A percentile compares a stretch with the other conserved stretches of the same genome.
Evolutionary conservation across 306 rosid genomes (phyloP).

Genomic region (Vigna trinervia): DNA sequence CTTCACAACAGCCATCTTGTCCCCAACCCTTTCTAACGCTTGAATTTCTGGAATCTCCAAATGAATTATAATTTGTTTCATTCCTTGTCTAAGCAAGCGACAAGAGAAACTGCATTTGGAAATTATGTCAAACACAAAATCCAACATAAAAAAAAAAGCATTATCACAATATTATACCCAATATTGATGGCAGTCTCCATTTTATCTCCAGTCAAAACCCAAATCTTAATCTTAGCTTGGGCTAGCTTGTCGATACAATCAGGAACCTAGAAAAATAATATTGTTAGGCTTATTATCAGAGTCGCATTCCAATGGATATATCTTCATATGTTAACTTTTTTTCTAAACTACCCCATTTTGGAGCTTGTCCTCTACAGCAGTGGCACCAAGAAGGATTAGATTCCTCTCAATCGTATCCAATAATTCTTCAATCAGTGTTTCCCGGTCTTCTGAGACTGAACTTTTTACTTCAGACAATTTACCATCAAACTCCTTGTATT

Average conservation of each 20-base stretch:
- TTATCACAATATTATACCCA: constrained; percentile 59
- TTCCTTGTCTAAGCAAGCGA: constrained; percentile 90
- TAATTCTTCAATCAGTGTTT: constrained; percentile 65
- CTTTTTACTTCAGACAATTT: constrained; percentile 62
- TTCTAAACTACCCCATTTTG: constrained; percentile 81
- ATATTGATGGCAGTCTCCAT: constrained; percentile 97
- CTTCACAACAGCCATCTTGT: constrained; percentile 62
- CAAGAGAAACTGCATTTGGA: constrained; percentile 77
- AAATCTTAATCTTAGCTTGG: constrained; percentile 87
- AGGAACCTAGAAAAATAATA: constrained; percentile 69
- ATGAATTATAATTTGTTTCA: constrained; percentile 81
- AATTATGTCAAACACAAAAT: constrained; percentile 46
- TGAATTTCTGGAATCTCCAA: constrained; percentile 69
- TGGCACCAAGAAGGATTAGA: constrained; percentile 84
- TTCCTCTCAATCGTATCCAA: constrained; percentile 70
- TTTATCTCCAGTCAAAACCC: constrained; percentile 97
- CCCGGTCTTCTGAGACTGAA: constrained; percentile 65
- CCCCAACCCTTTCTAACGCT: constrained; percentile 74
- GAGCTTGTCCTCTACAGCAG: constrained; percentile 96
- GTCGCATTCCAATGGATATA: constrained; percentile 19
- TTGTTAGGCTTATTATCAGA: constrained; percentile 28
- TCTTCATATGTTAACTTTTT: constrained; percentile 19
- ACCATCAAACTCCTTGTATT: constrained; percentile 60
- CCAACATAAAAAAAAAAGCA: constrained; percentile 20
- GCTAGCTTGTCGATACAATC: constrained; percentile 92